These are phyloP conservation scores for Trichoderma orchidacearum DNA, from an alignment of 495 filamentous ascomycete genomes.

Conservation along the genomic window DNA sequence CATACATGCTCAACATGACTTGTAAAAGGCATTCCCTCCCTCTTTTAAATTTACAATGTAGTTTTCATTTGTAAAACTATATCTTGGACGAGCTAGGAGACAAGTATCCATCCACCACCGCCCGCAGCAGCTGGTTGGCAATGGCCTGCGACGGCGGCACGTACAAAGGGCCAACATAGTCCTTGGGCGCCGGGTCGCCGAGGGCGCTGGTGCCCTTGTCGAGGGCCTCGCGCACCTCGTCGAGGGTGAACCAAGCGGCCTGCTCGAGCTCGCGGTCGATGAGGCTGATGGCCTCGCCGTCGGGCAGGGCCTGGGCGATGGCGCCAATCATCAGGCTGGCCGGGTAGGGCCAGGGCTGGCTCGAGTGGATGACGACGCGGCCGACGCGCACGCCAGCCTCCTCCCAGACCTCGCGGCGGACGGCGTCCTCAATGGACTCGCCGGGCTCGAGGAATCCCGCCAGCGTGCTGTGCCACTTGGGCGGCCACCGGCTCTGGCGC, in stretches of 20 bases:
- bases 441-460: conserved; percentile 94
- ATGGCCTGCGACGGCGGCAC: conserved; percentile 68
- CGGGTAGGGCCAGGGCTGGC: conserved; percentile 58
- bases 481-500: conserved; percentile 70
- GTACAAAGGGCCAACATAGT: conserved; percentile 57
- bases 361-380: conserved; percentile 79
- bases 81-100: conserved; percentile 23
- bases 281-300: conserved; percentile 66
- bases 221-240: conserved; percentile 54
- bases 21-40: too few relatives aligned
- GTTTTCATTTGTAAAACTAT: conserved; percentile 4
- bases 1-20: too few relatives aligned
- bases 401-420: conserved; percentile 91
- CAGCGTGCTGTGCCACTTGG: conserved; percentile 75
- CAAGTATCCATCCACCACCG: conserved; percentile 29
- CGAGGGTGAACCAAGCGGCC: conserved; percentile 72
- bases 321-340: conserved; percentile 93
- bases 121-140: conserved; percentile 54
- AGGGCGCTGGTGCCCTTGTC: conserved; percentile 47
- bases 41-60: neutral
- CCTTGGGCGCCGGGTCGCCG: conserved; percentile 44
- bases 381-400: conserved; percentile 77
- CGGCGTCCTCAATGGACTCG: conserved; percentile 89
- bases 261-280: conserved; percentile 86
- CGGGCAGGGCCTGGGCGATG: conserved; percentile 69